These are phyloP conservation scores for Lyophyllum shimeji DNA, from an alignment of 768 basidiomycete genomes.

Conservation along the genomic window DNA sequence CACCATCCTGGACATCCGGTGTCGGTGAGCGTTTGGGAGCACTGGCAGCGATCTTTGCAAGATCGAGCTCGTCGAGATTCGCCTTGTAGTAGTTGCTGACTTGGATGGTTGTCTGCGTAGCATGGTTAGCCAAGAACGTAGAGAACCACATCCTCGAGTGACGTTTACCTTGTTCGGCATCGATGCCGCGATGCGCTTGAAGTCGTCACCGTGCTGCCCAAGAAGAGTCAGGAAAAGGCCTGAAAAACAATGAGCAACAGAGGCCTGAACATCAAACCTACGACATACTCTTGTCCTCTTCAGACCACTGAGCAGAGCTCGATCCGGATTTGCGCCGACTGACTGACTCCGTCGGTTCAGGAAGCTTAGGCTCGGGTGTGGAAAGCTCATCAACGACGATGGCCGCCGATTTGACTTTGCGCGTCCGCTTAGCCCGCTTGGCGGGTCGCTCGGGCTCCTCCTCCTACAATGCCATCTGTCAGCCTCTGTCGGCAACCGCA, in stretches of 20 bases:
- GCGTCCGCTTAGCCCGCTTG: conserved; percentile 38
- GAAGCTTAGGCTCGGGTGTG: conserved; percentile 29
- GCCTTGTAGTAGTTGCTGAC: conserved; percentile 52
- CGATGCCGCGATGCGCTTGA: conserved; percentile 65
- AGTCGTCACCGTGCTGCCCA: conserved; percentile 63
- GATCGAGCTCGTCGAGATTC: conserved; percentile 38
- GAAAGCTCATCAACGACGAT: conserved; percentile 35
- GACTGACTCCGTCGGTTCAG: conserved; percentile 20
- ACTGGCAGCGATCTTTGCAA: conserved; percentile 37
- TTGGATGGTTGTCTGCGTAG: conserved; percentile 52
- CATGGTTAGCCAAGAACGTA: background rate
- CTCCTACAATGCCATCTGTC: conserved; percentile 16
- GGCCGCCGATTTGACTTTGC: conserved; percentile 43
- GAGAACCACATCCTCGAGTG: background rate
- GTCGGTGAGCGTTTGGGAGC: conserved; percentile 43
- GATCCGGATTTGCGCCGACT: conserved; percentile 24
- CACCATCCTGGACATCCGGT: conserved; percentile 22
- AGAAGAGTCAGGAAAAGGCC: conserved; percentile 56
- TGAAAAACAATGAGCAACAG: conserved; percentile 22
- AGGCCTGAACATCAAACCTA: background rate
- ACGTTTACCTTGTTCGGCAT: conserved; percentile 50
- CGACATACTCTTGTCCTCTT: conserved; percentile 61
- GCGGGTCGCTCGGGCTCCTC: conserved; percentile 37
- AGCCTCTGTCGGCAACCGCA: background rate
- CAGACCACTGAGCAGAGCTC: conserved; percentile 54